Base-by-base conservation (phyloP, 1,139 yeast genomes). In the Tardiomyces digboiensis region DNA sequence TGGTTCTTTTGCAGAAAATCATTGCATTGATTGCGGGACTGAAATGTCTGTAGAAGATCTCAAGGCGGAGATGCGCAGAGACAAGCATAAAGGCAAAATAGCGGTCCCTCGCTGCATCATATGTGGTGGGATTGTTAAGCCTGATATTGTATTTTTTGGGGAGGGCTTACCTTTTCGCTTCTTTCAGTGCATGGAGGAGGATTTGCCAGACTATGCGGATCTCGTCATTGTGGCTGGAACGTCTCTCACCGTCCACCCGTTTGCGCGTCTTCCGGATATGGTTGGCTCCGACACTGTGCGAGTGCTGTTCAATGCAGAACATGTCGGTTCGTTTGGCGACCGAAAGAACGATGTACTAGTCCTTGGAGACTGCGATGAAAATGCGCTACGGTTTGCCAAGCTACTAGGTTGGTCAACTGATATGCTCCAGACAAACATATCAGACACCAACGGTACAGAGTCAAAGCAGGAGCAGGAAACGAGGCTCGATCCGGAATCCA, bases 101-200 rank as follows among this genome's bases (percentile, higher is more conserved):
- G 71, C 73, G 1, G 72, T 77, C 33, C 87, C 88, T 1, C 58
- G 64, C 39, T 89, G 97, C 62, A 52, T 61, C 16, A 49, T 57
- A 7, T 76, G 80, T 50, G 55, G 52, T 2, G 94, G 95, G 0
- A 72, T 78, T 38, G 88, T 91, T 29, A 89, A 89, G 57, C 98
- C 97, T 0, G 93, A 86, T 55, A 91, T 89, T 51, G 94, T 86
- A 0, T 89, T 89, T 56, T 89, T 88, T 65, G 97, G 97, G 1
- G 97, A 89, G 62, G 75, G 80, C 0, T 67, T 89, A 19, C 97
- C 97, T 0, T 56, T 54, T 1, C 66, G 68, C 46, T 85, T 88
- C 57, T 88, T 83, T 61, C 76, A 75, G 2, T 56, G 60, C 20
- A 52, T 59, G 29, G 83, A 89, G 81, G 69, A 73, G 16, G 96